Evolutionary conservation across 176 grass and related monocot genomes (phyloP), one percentile per base, ranked within the genome.

Genomic region (Zea luxurians): DNA sequence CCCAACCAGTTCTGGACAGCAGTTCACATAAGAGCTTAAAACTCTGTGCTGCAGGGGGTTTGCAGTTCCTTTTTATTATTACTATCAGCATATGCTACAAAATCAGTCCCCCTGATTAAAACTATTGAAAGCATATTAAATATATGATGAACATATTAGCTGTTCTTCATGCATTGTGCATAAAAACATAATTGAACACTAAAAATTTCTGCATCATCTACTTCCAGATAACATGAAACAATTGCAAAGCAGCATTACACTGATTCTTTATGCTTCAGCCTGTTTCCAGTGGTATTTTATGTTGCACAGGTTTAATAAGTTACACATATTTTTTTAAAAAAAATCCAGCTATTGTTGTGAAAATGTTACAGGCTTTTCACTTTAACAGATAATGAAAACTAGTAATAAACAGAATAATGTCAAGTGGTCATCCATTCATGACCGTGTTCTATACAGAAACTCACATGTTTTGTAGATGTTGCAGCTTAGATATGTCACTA

Each of bases 381-480:
- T 55, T 45, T 4, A 37, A 64, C 46, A 20, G 34, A 78, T 47
- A 40, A 16, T 72, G 7, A 59, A 43, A 84, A 59, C 0, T 40
- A 27, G 40, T 12, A 1, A 78, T 70, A 36, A 41, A 75, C 16
- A 48, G 63, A 83, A 63, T 40, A 38, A 10, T 53, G 5, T 61
- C 13, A 73, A 79, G 50, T 68, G 20, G 62, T 11, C 35, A 49
- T 40, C 6, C 6, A 7, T 43, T 83, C 35, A 83, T 83, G 37
- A 21, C 9, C 0, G 42, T 50, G 35, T 61, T 82, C 15, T 11
- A 62, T n/a, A 71, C 16, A 73, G 40, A 58, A 84, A 88, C 96
- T 84, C 42, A 99, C 96, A 95, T 93, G 86, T 48, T 95, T 82
- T 95, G 83, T 34, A 99, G 82, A 85, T 99, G 83, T 73, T 83